Evolutionary conservation across 2,329 filamentous ascomycete species (phyloP), one percentile per base, ranked within the genome.

Genomic region (Aureobasidium sp.): DNA sequence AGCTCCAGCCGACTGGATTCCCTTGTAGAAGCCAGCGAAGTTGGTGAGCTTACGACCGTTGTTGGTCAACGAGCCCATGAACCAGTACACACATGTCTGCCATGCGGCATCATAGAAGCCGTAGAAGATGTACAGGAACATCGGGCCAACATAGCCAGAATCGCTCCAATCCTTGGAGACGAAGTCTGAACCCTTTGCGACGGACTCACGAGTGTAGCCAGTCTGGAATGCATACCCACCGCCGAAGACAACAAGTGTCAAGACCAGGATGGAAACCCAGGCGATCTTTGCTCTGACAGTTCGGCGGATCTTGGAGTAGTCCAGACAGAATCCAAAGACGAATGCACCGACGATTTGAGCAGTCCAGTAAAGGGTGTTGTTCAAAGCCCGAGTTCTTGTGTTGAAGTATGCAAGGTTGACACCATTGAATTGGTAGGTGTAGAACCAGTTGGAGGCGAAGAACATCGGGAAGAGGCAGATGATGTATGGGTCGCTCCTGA

Each of bases 81-180:
- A 92, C 92, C 92, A 97, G 80, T 97, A 97, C 54, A 92, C 86
- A 69, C 81, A 86, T 0, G 91, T 93, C 78, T 97, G 93, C 87
- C 91, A 97, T 60, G 86, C 84, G 47, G 92, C 90, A 72, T 97
- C 93, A 68, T 87, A 94, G 74, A 94, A 87, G 45, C 91, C 91
- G 72, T 94, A 95, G 75, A 92, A 92, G 70, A 96, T 90, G 78
- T 91, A 95, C 58, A 96, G 77, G 73, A 96, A 90, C 84, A 96
- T 90, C 13, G 89, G 89, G 0, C 88, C 90, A 63, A 87, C 80
- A 71, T 88, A 94, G 59, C 84, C 84, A 32, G 79, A 75, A 61
- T 85, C 79, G 2, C 78, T 81, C 86, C 88, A 94, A 74, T 94
- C 90, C 55, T 74, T 76, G 68, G 74, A 74, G n/a, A 65, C 62